Evolutionary conservation across 208 protist genomes (phyloP).

Genomic region (Lotmaria passim): DNA sequence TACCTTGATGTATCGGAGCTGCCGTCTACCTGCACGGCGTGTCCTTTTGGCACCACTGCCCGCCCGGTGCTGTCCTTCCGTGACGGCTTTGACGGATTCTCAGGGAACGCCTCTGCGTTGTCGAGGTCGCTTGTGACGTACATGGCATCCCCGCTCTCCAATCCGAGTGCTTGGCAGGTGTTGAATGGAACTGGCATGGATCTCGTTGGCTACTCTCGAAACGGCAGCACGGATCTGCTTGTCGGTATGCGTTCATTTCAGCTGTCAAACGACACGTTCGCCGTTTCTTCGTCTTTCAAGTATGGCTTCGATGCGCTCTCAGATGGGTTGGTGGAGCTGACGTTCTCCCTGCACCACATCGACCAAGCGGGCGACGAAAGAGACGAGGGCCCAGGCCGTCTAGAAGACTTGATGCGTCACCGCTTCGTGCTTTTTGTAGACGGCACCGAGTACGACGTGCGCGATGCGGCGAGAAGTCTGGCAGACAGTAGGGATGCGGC

Average conservation of each 20-base stretch:
- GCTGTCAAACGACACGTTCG: neutral
- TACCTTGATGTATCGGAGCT: neutral
- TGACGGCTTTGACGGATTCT: constrained; percentile 10
- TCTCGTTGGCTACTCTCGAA: neutral
- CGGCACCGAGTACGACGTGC: neutral
- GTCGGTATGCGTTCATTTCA: constrained; percentile 14
- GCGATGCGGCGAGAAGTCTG: neutral
- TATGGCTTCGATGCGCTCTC: constrained; percentile 2
- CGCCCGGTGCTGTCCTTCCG: neutral
- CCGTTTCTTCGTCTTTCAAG: neutral
- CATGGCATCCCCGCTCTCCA: neutral
- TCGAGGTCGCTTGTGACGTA: neutral
- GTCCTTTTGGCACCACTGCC: constrained; percentile 13
- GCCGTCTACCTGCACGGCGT: neutral
- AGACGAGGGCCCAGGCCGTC: neutral
- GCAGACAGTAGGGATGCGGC: neutral
- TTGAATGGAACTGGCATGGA: neutral
- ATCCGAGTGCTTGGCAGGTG: neutral
- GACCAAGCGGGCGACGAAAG: neutral
- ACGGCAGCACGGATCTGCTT: neutral
- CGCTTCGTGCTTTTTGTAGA: neutral
- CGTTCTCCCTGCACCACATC: neutral
- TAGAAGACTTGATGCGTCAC: neutral
- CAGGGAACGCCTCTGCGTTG: neutral
- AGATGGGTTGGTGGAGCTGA: constrained; percentile 7